Conservation (phyloP, 768 basidiomycete genomes). For the Daedaleopsis sinensis region DNA sequence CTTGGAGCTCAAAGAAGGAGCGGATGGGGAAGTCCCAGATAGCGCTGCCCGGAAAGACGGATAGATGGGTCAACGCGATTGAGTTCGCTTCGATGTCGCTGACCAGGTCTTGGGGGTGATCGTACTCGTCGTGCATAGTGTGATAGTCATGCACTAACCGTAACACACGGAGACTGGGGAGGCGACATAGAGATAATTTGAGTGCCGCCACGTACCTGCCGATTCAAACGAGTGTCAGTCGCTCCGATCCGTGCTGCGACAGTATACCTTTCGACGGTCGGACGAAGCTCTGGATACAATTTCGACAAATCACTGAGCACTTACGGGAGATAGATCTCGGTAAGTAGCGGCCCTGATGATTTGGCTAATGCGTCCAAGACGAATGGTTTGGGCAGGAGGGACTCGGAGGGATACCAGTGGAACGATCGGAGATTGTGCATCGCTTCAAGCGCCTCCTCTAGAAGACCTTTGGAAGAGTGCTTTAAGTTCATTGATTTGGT, state of each 20-base stretch:
- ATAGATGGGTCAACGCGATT: not conserved
- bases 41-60: not conserved
- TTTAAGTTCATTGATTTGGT: not conserved
- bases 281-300: too few species aligned
- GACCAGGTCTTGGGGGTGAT: not conserved
- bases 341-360: not conserved
- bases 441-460: slow-evolving; percentile 1
- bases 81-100: not conserved
- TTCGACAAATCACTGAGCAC: not conserved
- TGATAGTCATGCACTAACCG: not conserved
- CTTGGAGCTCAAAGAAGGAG: slow-evolving; percentile 3
- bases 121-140: not conserved
- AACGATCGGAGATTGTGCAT: slow-evolving; percentile 1
- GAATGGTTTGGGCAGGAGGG: not conserved
- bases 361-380: not conserved
- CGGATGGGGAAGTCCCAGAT: slow-evolving; percentile 8
- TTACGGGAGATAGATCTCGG: slow-evolving; percentile 3
- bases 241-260: too few species aligned
- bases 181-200: not conserved
- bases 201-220: not conserved
- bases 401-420: not conserved
- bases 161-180: not conserved
- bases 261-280: too few species aligned
- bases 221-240: not conserved
- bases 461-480: not conserved